Evolutionary conservation across 2,329 filamentous ascomycete species (phyloP), one percentile per base, ranked within the genome.

Genomic region (Emergomyces pasteurianus): DNA sequence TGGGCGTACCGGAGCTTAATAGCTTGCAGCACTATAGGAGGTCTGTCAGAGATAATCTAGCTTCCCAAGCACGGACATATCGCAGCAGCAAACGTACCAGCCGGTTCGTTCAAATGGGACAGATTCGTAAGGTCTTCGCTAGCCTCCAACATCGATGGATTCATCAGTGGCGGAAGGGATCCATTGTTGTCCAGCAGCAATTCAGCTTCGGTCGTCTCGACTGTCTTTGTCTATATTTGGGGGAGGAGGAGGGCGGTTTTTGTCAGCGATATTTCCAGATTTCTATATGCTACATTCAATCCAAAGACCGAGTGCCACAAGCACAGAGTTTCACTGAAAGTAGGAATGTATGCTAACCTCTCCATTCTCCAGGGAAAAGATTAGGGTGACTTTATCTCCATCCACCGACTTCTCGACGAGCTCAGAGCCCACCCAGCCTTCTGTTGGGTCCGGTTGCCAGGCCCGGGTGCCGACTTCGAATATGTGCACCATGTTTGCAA

Each of bases 371-470:
- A 97, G 82, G 76, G 86, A 83, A 77, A 99, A 97, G 69, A 91
- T 83, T 69, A 99, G 83, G 73, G 83, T 87, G 71, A 92, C 88
- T 74, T 95, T 96, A 72, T 90, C 83, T 64, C 91, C 94, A 72
- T 94, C 82, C 66, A 90, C 79, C 61, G 83, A 82, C 81, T 94
- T 96, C 77, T 89, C 87, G 74, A 88, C 82, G 69, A 99, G 88
- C 81, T 97, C 92, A 54, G 94, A 96, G 73, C 92, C 89, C 75
- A 99, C 86, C 92, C 94, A 99, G 78, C 94, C 94, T 78, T 99
- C 92, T 64, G 89, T 89, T 74, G 85, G 80, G 80, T 99, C 94
- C 70, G 94, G 92, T 83, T 97, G 94, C 94, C 94, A 99, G 74
- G 92, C 94, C 84, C 90, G 86, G 71, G 92, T 97, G 73, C 92